Evolutionary conservation across 441 rosid genomes (phyloP), one percentile per base, ranked within the genome.

Genomic region (Capsella rubella): DNA sequence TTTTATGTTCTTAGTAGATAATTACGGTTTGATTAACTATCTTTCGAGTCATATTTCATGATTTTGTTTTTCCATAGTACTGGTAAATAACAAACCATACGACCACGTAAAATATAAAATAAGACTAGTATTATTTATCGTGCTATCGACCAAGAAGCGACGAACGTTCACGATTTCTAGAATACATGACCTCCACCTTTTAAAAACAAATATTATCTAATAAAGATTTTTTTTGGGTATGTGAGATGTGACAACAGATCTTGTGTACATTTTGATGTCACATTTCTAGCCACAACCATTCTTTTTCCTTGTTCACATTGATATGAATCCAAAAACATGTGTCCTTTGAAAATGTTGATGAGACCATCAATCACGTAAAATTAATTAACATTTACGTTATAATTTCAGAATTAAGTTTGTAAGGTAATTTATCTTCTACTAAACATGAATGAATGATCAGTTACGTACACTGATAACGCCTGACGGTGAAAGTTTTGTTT

Each of bases 91-190:
- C 31, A 14, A 12, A 56, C 35, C 52, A 43, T 3, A 28, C 27
- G 50, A 47, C 45, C 43, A 47, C 27, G 45, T 64, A 5, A 73
- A 8, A 45, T 25, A 10, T 39, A 25, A 25, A 56, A 45, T 66
- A 73, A 67, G 31, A 74, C 49, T 34, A 6, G 8, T 6, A 8
- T 34, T 34, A 34, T 34, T 34, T 31, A 47, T 62, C 79, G 79
- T 75, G 79, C 70, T 31, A 69, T 69, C 75, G 61, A 76, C 60
- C 47, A 76, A 69, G 66, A 75, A 62, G 45, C 47, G 39, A 75
- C 65, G 27, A 69, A 53, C 29, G 37, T 61, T 60, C 79, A 69
- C 74, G 70, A 75, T 61, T 52, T 62, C 25, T 34, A 52, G 25
- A 0, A 68, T 62, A 69, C 79, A 75, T 62, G 79, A 75, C 27